These are phyloP conservation scores for Melampsora larici-populina DNA, from an alignment of 1,284 basidiomycete species.

Conservation along the genomic window DNA sequence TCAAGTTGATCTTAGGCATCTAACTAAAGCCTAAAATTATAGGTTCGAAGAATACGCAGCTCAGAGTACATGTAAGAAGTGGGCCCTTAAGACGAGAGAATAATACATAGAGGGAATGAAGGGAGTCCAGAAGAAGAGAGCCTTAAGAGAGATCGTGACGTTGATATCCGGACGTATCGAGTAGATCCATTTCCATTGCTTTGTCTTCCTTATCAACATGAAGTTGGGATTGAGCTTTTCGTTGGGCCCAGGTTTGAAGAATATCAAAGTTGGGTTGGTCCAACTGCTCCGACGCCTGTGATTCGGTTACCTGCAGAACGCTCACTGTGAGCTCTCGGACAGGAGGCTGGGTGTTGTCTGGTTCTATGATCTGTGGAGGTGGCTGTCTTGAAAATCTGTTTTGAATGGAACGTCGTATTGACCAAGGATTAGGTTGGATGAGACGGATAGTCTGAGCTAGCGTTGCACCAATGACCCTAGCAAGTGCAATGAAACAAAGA, in stretches of 20 bases:
- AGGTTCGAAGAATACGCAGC: not conserved
- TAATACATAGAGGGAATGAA: not conserved
- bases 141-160: conserved; percentile 1
- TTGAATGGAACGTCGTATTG: conserved; percentile 12
- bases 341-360: not conserved
- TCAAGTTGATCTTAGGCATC: too few relatives aligned
- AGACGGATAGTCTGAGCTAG: conserved; percentile 38
- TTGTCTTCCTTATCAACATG: not conserved
- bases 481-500: not conserved
- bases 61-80: not conserved
- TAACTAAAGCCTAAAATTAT: not conserved
- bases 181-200: conserved; percentile 3
- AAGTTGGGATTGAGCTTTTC: conserved; percentile 6
- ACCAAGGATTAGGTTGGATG: conserved; percentile 24
- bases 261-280: conserved; percentile 41
- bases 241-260: conserved; percentile 28
- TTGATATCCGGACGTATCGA: not conserved
- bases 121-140: not conserved
- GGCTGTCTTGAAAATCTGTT: not conserved
- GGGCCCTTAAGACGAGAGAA: not conserved
- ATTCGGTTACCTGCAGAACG: conserved; percentile 34
- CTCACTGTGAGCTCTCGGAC: conserved; percentile 33
- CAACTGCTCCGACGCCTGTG: conserved; percentile 32
- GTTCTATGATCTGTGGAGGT: not conserved
- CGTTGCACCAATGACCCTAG: conserved; percentile 23